A percentile compares a stretch with the other conserved stretches of the same genome.
phyloP scores from a whole-genome alignment of 768 basidiomycete genomes.

The Gloeopeniophorella convolvens region DNA sequence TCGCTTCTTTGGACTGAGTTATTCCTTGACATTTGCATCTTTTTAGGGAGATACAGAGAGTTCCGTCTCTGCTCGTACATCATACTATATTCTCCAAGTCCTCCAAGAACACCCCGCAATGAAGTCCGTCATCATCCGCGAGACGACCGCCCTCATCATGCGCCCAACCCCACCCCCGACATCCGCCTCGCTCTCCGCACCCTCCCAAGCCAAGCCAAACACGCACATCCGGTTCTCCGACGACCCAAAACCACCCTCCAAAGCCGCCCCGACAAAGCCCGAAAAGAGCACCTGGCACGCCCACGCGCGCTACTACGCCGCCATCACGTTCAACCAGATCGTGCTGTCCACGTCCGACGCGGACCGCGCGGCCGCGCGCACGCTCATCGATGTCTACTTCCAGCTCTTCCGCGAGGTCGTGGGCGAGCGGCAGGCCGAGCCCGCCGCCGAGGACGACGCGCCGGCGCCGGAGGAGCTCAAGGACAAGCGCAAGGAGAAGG shows the following conservation, averaged over 20 bases:
- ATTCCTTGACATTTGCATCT: background rate
- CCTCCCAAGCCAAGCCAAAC: slow-evolving; percentile 20
- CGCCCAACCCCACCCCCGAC: slow-evolving; percentile 43
- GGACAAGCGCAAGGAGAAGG: slow-evolving; percentile 20
- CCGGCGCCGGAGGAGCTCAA: slow-evolving; percentile 33
- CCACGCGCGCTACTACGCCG: slow-evolving; percentile 86
- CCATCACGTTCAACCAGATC: slow-evolving; percentile 93
- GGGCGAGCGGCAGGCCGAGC: slow-evolving; percentile 48
- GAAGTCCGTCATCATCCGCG: slow-evolving; percentile 85
- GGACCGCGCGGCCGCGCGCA: slow-evolving; percentile 69
- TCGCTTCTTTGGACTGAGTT: background rate
- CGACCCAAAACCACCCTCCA: slow-evolving; percentile 20
- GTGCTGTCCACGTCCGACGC: slow-evolving; percentile 51
- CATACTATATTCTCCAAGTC: slow-evolving; percentile 82
- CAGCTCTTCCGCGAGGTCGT: slow-evolving; percentile 88
- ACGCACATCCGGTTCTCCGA: slow-evolving; percentile 53
- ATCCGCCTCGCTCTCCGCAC: slow-evolving; percentile 24
- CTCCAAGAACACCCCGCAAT: slow-evolving; percentile 89
- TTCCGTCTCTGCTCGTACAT: slow-evolving; percentile 81
- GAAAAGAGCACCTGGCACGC: slow-evolving; percentile 44
- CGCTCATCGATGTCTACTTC: slow-evolving; percentile 87
- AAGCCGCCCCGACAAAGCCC: slow-evolving; percentile 15
- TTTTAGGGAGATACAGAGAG: slow-evolving; percentile 83
- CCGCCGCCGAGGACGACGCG: slow-evolving; percentile 32
- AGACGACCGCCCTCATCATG: slow-evolving; percentile 75